These are phyloP conservation scores for Spathaspora sp. DNA, from an alignment of 805 yeast species.

Conservation along the genomic window DNA sequence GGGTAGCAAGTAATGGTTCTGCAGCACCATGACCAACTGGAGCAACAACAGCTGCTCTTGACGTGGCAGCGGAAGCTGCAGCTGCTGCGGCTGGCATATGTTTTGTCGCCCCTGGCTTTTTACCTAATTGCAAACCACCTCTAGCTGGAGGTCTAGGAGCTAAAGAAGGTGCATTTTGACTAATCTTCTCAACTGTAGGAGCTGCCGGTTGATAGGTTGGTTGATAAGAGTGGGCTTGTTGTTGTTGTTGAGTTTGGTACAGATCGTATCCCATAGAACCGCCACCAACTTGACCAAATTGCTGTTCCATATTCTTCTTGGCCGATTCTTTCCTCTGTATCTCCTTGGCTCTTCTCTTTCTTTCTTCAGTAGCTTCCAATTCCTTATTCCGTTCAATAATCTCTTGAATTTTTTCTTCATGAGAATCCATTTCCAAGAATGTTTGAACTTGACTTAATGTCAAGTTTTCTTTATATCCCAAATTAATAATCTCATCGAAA, in stretches of 20 bases:
- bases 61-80: not conserved
- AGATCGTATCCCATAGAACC: conserved; percentile 11
- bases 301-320: conserved; percentile 52
- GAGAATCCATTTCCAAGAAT: conserved; percentile 95
- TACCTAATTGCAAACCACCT: conserved; percentile 8
- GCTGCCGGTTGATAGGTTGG: conserved; percentile 24
- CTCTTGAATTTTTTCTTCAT: conserved; percentile 97
- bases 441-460: conserved; percentile 79
- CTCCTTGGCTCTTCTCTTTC: conserved; percentile 92
- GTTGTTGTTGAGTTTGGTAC: conserved; percentile 16
- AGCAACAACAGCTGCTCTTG: not conserved
- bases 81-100: conserved; percentile 15
- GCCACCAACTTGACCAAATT: conserved; percentile 17
- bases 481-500: conserved; percentile 86
- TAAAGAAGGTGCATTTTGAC: not conserved
- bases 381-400: conserved; percentile 96
- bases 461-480: conserved; percentile 88
- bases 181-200: conserved; percentile 18
- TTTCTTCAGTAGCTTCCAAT: conserved; percentile 93
- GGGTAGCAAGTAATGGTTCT: conserved; percentile 27
- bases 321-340: conserved; percentile 77
- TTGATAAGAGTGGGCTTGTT: conserved; percentile 18
- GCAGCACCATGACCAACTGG: conserved; percentile 55
- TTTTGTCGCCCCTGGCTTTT: conserved; percentile 10
- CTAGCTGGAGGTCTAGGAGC: conserved; percentile 3